Evolutionary conservation across 2,329 filamentous ascomycete species (phyloP).

Genomic region (Fusarium cicatricum): DNA sequence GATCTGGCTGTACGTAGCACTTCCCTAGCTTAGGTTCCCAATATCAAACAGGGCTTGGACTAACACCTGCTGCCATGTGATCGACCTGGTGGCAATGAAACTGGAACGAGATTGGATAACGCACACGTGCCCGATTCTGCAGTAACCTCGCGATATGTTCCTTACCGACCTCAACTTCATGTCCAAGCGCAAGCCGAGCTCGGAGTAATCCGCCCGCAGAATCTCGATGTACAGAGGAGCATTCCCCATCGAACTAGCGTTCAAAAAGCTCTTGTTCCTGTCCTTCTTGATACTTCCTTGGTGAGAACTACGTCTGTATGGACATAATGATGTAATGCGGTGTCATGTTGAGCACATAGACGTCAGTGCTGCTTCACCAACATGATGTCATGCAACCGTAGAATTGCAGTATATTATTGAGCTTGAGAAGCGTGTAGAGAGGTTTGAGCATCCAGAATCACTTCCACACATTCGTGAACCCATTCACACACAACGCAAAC

Average conservation of each 20-base stretch:
- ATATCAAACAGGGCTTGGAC: too few relatives aligned
- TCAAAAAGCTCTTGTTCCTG: background rate
- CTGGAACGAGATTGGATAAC: too few relatives aligned
- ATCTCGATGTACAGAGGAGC: slow-evolving; percentile 23
- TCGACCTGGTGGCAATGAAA: too few relatives aligned
- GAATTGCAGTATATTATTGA: slow-evolving; percentile 25
- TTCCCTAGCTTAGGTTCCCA: too few relatives aligned
- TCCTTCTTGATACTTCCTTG: slow-evolving; percentile 4
- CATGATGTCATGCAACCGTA: slow-evolving; percentile 32
- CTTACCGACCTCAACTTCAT: slow-evolving; percentile 1
- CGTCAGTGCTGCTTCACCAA: slow-evolving; percentile 16
- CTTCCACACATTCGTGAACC: background rate
- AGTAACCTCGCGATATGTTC: too few relatives aligned
- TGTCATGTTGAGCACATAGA: slow-evolving; percentile 27
- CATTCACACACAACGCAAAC: background rate
- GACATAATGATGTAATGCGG: slow-evolving; percentile 35
- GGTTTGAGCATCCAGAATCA: background rate
- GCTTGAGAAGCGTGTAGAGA: background rate
- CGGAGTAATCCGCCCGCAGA: background rate
- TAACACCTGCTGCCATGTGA: too few relatives aligned
- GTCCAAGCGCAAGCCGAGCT: background rate
- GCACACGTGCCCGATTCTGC: too few relatives aligned
- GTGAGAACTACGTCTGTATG: slow-evolving; percentile 4
- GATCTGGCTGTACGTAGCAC: too few relatives aligned
- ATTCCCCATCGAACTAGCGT: slow-evolving; percentile 2